These are phyloP conservation scores for Xylariaceae sp. DNA, from an alignment of 2,329 filamentous ascomycete species.

Conservation along the genomic window DNA sequence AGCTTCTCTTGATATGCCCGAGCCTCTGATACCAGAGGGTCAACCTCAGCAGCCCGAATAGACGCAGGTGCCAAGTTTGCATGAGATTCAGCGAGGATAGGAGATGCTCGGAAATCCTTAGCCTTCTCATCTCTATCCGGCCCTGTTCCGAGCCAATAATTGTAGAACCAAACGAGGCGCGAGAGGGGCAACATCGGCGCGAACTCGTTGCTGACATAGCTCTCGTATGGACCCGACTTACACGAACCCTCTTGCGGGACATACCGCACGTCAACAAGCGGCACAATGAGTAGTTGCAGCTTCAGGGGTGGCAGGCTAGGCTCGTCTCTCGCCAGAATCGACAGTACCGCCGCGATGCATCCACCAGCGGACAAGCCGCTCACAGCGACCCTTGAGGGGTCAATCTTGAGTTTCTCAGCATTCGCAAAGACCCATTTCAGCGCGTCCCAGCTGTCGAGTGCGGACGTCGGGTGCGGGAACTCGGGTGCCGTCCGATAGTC, in stretches of 20 bases:
- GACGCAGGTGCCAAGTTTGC: conserved; percentile 42
- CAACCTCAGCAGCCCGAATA: conserved; percentile 43
- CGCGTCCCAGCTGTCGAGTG: conserved; percentile 56
- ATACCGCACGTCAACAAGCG: conserved; percentile 43
- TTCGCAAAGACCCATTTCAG: conserved; percentile 47
- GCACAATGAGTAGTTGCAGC: conserved; percentile 44
- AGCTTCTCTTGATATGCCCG: conserved; percentile 42
- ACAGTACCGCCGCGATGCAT: conserved; percentile 36
- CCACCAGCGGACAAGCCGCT: conserved; percentile 38
- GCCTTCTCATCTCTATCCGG: conserved; percentile 36
- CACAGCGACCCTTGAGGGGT: conserved; percentile 33
- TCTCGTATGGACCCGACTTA: conserved; percentile 40
- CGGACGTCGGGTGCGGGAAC: conserved; percentile 52
- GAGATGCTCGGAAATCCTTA: conserved; percentile 42
- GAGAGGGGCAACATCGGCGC: conserved; percentile 44
- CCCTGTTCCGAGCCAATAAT: conserved; percentile 44
- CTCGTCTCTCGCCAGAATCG: conserved; percentile 35
- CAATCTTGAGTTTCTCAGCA: conserved; percentile 38
- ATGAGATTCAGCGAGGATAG: conserved; percentile 43
- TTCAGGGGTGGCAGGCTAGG: conserved; percentile 38
- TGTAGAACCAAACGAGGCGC: conserved; percentile 46
- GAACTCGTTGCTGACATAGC: conserved; percentile 41
- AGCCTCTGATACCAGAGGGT: conserved; percentile 43
- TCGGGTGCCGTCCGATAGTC: conserved; percentile 60
- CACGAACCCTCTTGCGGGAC: conserved; percentile 41